Evolutionary conservation across 1,284 basidiomycete genomes (phyloP), one percentile per base, ranked within the genome.

Genomic region (Calocybe gambosa): DNA sequence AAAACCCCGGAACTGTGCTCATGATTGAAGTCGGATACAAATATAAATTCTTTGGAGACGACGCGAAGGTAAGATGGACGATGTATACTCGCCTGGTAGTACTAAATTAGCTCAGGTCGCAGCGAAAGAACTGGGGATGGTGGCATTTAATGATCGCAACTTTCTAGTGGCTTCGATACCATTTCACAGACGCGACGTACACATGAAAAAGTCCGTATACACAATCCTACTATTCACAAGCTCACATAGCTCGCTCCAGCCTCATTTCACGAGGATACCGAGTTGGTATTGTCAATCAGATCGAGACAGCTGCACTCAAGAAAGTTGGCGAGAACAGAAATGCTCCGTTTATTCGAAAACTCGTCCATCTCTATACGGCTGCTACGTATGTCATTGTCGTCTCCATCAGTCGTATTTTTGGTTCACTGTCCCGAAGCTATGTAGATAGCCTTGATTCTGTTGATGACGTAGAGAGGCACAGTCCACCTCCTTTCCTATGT

Each of bases 291-390:
- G 84, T 96, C 0, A 78, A 85, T n/a, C 95, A 98, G 63, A 81
- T 77, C 2, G 95, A 99, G 67, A 98, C 95, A 0, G 91, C 95
- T 0, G 95, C 95, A 0, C 73, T 99, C 44, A 98, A 99, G 69
- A 96, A 94, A 62, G 82, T 77, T 2, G 78, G 92, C 47, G 89
- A 92, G 46, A 94, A 85, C 52, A 76, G 83, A 40, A 89, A 86
- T 58, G 75, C 79, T 0, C 83, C 89, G 0, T 99, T 99, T 58
- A 80, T 82, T 12, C 78, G 95, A 36, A 77, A 85, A 56, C 62
- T 98, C 2, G 88, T 86, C 0, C 78, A 86, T 51, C 65, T 96
- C 37, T 96, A 92, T 57, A 97, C 93, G 10, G 82, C 90, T 18
- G 80, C 89, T 34, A 97, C 93, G 82, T 94, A 66, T 62, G 85